A percentile compares a stretch with the other conserved stretches of the same genome.
Evolutionary conservation across 1,284 basidiomycete species (phyloP).

Genomic region (Ceratobasidium papillatum): DNA sequence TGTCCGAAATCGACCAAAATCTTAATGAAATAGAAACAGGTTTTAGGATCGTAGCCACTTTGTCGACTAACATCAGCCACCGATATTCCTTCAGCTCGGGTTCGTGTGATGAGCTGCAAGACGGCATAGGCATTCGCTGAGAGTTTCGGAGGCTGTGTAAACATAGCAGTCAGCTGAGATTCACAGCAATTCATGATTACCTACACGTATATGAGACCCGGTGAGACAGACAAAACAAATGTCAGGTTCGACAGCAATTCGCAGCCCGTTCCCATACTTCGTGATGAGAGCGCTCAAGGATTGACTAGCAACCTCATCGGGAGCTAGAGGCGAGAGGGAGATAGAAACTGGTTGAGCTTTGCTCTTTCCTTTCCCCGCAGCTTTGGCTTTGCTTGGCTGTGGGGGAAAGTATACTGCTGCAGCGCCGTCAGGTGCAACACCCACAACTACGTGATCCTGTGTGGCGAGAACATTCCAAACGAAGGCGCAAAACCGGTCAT

Average conservation of each 20-base stretch:
- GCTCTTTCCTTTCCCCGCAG: constrained; percentile 65
- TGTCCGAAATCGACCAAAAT: constrained; percentile 75
- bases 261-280: constrained; percentile 67
- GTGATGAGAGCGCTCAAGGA: constrained; percentile 63
- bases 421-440: constrained; percentile 65
- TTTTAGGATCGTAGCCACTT: constrained; percentile 89
- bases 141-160: constrained; percentile 71
- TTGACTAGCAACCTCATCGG: constrained; percentile 60
- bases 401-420: constrained; percentile 78
- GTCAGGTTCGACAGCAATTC: constrained; percentile 78
- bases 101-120: constrained; percentile 84
- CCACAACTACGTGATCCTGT: constrained; percentile 75
- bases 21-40: constrained; percentile 84
- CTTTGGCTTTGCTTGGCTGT: constrained; percentile 59
- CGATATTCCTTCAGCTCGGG: constrained; percentile 77
- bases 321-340: constrained; percentile 55
- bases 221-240: constrained; percentile 80
- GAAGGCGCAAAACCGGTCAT: constrained; percentile 79
- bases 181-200: neutral
- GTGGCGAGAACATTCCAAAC: constrained; percentile 80
- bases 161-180: constrained; percentile 36
- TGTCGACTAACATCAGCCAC: constrained; percentile 78
- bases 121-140: constrained; percentile 86
- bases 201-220: constrained; percentile 81
- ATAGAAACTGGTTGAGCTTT: constrained; percentile 53